These are phyloP conservation scores for Paraphoma chrysanthemicola DNA, from an alignment of 2,329 filamentous ascomycete genomes.

Conservation along the genomic window DNA sequence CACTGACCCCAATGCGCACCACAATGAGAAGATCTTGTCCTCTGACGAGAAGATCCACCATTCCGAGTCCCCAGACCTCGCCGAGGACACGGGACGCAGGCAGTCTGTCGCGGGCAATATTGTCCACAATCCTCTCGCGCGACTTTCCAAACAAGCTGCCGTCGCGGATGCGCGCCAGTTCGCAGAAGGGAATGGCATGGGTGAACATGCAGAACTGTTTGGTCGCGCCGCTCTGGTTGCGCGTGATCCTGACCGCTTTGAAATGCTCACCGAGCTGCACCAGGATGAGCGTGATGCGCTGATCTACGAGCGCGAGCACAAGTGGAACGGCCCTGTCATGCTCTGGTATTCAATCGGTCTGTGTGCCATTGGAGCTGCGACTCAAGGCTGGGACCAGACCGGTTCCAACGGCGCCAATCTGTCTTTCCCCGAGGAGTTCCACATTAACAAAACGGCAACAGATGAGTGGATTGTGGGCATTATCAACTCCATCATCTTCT, in stretches of 20 bases:
- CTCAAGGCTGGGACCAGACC: conserved; percentile 72
- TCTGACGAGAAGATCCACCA: conserved; percentile 4
- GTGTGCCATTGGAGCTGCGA: conserved; percentile 74
- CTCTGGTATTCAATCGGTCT: conserved; percentile 72
- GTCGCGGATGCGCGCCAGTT: conserved; percentile 67
- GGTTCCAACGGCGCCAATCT: conserved; percentile 63
- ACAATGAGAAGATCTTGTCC: conserved; percentile 7
- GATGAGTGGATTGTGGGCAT: conserved; percentile 42
- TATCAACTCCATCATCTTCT: conserved; percentile 48
- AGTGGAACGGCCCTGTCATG: conserved; percentile 64
- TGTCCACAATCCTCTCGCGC: conserved; percentile 55
- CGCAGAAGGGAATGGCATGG: conserved; percentile 65
- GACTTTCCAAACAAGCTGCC: conserved; percentile 59
- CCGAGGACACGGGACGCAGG: conserved; percentile 24
- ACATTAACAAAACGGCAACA: conserved; percentile 46
- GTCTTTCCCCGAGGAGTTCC: conserved; percentile 64
- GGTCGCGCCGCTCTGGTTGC: conserved; percentile 76
- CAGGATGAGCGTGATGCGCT: conserved; percentile 67
- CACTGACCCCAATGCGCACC: conserved; percentile 1
- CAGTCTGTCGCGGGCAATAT: conserved; percentile 54
- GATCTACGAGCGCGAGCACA: conserved; percentile 68
- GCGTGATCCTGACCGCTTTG: conserved; percentile 70
- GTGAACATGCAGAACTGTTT: conserved; percentile 65
- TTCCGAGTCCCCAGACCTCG: neutral
- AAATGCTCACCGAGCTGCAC: conserved; percentile 66